A percentile compares a stretch with the other conserved stretches of the same genome.
These are phyloP conservation scores for Elongisporangium anandrum DNA, from an alignment of 352 stramenopile species.

Conservation along the genomic window DNA sequence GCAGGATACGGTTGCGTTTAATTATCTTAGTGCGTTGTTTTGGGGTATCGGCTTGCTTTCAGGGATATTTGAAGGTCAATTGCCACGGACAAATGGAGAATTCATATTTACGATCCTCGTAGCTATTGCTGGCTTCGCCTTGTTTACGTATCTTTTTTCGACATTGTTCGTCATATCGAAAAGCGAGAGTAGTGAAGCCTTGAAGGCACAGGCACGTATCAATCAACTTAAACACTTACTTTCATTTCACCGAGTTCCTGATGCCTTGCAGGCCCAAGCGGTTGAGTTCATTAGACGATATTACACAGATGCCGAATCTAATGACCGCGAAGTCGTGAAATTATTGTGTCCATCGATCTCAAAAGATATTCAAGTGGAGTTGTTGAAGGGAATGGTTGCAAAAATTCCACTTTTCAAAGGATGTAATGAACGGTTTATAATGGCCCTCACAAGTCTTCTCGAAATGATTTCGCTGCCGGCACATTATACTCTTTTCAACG, in stretches of 20 bases:
- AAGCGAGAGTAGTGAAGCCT: conserved; percentile 44
- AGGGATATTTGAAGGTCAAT: conserved; percentile 39
- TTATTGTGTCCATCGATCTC: conserved; percentile 69
- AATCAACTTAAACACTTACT: conserved; percentile 65
- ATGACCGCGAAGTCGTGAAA: conserved; percentile 57
- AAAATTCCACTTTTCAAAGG: conserved; percentile 59
- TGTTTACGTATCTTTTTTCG: conserved; percentile 61
- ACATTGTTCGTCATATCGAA: conserved; percentile 72
- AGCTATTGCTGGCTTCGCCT: conserved; percentile 38
- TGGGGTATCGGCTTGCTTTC: conserved; percentile 61
- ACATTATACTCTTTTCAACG: conserved; percentile 45
- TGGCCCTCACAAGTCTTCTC: conserved; percentile 60
- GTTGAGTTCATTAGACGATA: conserved; percentile 63
- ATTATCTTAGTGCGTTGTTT: conserved; percentile 39
- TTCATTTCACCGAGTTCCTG: conserved; percentile 55
- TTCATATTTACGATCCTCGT: conserved; percentile 49
- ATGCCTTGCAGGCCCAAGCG: conserved; percentile 37
- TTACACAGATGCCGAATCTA: conserved; percentile 65
- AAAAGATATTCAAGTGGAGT: conserved; percentile 69
- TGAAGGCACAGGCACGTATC: conserved; percentile 43
- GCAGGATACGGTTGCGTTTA: conserved; percentile 1
- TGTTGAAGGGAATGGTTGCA: conserved; percentile 53
- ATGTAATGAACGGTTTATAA: conserved; percentile 58
- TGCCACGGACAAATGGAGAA: conserved; percentile 27
- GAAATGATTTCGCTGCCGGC: conserved; percentile 56